Percentiles rank a stretch among this genome's conserved stretches.
These are phyloP conservation scores for Suillus placidus DNA, from an alignment of 768 basidiomycete species.

Conservation along the genomic window DNA sequence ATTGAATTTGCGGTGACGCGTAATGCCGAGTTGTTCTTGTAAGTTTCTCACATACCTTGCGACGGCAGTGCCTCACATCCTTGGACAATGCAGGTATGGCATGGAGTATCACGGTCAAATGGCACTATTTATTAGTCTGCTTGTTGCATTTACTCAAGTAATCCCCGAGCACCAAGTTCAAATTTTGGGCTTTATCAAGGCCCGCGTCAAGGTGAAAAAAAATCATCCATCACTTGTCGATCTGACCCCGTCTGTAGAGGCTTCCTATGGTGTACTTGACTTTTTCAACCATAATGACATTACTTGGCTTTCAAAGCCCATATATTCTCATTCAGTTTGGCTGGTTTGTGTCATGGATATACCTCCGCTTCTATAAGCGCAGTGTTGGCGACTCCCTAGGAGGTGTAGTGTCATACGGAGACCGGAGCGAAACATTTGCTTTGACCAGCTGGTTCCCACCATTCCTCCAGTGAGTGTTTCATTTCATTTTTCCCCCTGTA, in stretches of 20 bases:
- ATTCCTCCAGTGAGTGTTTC: conserved; percentile 76
- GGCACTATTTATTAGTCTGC: conserved; percentile 82
- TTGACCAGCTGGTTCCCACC: conserved; percentile 97
- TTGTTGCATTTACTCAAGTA: conserved; percentile 96
- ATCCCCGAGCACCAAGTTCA: conserved; percentile 99
- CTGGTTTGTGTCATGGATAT: conserved; percentile 97
- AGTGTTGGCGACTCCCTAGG: conserved; percentile 65
- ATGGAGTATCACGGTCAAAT: conserved; percentile 92
- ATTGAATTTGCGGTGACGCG: conserved; percentile 75
- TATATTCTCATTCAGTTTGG: conserved; percentile 97
- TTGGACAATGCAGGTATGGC: conserved; percentile 62
- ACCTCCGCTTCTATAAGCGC: conserved; percentile 96
- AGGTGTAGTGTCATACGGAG: conserved; percentile 79
- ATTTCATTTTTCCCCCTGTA: neutral
- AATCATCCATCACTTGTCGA: neutral
- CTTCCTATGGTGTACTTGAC: conserved; percentile 95
- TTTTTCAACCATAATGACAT: conserved; percentile 81
- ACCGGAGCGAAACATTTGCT: conserved; percentile 95
- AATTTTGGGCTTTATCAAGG: conserved; percentile 78
- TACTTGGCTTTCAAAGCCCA: conserved; percentile 85
- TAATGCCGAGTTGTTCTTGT: conserved; percentile 79
- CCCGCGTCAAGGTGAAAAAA: conserved; percentile 80
- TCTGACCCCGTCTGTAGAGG: conserved; percentile 49
- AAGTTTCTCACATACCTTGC: conserved; percentile 33
- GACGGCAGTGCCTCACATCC: conserved; percentile 17